phyloP scores from a whole-genome alignment of 495 filamentous ascomycete genomes.

The Tetracladium setigerum region DNA sequence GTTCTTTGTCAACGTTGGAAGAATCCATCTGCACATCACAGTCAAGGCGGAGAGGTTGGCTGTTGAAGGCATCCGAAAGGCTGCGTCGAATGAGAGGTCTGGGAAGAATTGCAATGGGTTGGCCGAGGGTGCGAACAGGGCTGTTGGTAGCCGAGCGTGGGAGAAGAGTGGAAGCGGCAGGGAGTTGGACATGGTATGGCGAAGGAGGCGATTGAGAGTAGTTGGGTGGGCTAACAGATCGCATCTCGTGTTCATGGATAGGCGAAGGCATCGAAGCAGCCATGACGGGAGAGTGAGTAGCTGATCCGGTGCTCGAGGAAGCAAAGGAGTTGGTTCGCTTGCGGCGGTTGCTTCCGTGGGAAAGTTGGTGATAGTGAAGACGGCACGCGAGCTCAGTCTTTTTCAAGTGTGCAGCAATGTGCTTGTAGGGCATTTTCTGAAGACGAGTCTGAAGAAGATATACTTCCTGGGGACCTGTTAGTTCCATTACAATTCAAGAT shows the following conservation, averaged over 20 bases:
- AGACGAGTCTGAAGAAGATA: conserved; percentile 76
- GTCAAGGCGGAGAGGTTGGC: conserved; percentile 36
- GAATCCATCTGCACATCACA: conserved; percentile 30
- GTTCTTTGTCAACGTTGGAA: conserved; percentile 52
- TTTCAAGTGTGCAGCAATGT: conserved; percentile 74
- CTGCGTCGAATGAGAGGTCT: conserved; percentile 45
- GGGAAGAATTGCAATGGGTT: conserved; percentile 49
- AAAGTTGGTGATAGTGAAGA: conserved; percentile 77
- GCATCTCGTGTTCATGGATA: conserved; percentile 30
- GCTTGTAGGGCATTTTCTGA: conserved; percentile 86
- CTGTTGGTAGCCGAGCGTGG: conserved; percentile 17
- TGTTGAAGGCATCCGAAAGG: conserved; percentile 23
- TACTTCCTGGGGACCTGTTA: conserved; percentile 54
- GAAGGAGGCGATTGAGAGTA: conserved; percentile 20
- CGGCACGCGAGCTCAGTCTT: conserved; percentile 83
- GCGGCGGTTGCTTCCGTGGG: conserved; percentile 69
- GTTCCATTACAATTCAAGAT: conserved; percentile 4
- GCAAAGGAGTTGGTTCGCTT: conserved; percentile 58
- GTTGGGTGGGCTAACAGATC: conserved; percentile 8
- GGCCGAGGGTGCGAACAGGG: conserved; percentile 26
- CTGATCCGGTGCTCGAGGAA: conserved; percentile 40
- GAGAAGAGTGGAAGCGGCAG: conserved; percentile 18
- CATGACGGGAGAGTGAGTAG: conserved; percentile 34
- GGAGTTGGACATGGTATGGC: conserved; percentile 16
- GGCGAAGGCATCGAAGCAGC: conserved; percentile 37